Percentiles rank a stretch among this genome's conserved stretches.
Conservation (phyloP, 2,329 filamentous ascomycete genomes). For the Shiraia sp. region DNA sequence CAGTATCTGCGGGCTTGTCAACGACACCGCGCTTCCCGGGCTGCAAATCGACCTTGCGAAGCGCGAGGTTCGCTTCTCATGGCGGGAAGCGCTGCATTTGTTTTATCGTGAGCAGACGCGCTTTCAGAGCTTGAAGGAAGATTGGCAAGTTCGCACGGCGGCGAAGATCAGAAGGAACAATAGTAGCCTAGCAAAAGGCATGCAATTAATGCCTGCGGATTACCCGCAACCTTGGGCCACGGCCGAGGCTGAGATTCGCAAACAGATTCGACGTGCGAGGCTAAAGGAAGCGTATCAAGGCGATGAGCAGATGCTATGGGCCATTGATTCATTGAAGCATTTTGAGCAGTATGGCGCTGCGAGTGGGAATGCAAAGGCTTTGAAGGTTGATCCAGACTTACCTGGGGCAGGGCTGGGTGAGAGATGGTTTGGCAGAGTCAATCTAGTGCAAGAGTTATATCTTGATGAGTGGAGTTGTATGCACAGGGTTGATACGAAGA, state of each 20-base stretch:
- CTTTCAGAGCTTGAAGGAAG: constrained; percentile 9
- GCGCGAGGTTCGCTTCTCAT: constrained; percentile 30
- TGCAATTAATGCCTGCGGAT: constrained; percentile 14
- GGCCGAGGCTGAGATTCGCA: constrained; percentile 22
- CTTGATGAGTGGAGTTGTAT: constrained; percentile 40
- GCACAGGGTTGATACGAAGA: constrained; percentile 35
- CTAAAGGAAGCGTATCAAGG: constrained; percentile 25
- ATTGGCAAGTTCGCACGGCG: constrained; percentile 11
- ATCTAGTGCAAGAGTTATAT: constrained; percentile 34
- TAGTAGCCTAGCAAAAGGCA: constrained; percentile 13
- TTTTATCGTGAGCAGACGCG: constrained; percentile 39
- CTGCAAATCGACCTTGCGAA: constrained; percentile 21
- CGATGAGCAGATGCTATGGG: constrained; percentile 37
- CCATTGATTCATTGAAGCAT: constrained; percentile 27
- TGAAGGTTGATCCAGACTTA: constrained; percentile 25
- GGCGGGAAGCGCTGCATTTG: constrained; percentile 31
- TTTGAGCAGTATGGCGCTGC: constrained; percentile 24
- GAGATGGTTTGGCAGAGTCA: constrained; percentile 32
- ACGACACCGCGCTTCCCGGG: constrained; percentile 34
- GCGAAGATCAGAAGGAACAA: constrained; percentile 14
- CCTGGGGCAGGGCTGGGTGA: constrained; percentile 37
- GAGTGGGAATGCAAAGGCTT: constrained; percentile 9
- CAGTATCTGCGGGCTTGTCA: constrained; percentile 31
- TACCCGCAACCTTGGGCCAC: constrained; percentile 16
- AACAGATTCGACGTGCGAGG: constrained; percentile 26